Conservation (phyloP, 805 yeast genomes). For the Millerozyma acaciae region DNA sequence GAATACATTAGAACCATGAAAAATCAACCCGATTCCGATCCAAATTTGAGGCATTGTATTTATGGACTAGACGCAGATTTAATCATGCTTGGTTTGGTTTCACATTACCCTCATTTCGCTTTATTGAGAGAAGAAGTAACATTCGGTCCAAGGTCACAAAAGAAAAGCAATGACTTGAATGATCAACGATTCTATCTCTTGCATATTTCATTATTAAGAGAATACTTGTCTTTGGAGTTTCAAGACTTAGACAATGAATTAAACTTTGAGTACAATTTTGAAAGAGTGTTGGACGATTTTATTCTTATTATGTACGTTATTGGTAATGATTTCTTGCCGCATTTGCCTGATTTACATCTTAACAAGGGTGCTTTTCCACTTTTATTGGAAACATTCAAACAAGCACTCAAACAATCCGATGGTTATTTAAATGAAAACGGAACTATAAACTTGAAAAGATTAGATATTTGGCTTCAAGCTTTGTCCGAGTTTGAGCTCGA, state of each 20-base stretch:
- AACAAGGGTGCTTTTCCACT: slow-evolving; percentile 97
- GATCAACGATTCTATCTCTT: slow-evolving; percentile 79
- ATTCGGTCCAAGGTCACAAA: slow-evolving; percentile 58
- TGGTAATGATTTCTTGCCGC: slow-evolving; percentile 97
- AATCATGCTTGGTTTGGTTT: slow-evolving; percentile 85
- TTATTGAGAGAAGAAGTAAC: slow-evolving; percentile 91
- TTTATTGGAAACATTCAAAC: slow-evolving; percentile 81
- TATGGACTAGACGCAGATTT: slow-evolving; percentile 96
- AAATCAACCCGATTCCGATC: slow-evolving; percentile 67
- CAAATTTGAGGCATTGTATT: slow-evolving; percentile 86
- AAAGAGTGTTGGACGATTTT: slow-evolving; percentile 86
- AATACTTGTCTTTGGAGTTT: slow-evolving; percentile 85
- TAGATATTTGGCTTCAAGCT: slow-evolving; percentile 71
- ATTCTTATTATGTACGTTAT: slow-evolving; percentile 88
- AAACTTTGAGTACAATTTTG: slow-evolving; percentile 75
- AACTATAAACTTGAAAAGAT: slow-evolving; percentile 66
- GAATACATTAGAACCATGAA: slow-evolving; percentile 78
- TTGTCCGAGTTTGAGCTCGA: slow-evolving; percentile 78
- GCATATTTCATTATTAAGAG: slow-evolving; percentile 85
- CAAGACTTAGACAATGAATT: slow-evolving; percentile 60
- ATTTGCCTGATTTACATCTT: slow-evolving; percentile 87
- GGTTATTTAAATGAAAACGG: slow-evolving; percentile 87
- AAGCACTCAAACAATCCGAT: slow-evolving; percentile 64
- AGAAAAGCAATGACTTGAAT: slow-evolving; percentile 48
- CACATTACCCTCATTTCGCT: slow-evolving; percentile 95